Evolutionary conservation across 805 yeast genomes (phyloP).

Genomic region (Wickerhamomyces canadensis): DNA sequence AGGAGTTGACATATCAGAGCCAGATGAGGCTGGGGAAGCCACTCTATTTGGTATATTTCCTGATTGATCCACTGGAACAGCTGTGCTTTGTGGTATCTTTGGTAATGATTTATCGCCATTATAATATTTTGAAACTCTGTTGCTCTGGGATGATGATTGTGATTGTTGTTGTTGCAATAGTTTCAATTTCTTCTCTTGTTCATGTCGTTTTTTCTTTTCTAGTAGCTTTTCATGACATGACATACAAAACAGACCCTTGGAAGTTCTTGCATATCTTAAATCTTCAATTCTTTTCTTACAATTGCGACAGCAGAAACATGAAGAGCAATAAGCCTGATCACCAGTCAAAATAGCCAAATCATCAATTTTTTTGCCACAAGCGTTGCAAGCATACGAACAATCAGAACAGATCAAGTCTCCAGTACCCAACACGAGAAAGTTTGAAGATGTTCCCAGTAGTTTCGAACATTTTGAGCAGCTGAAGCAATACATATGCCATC

Average conservation of each 20-base stretch:
- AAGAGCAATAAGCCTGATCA: slow-evolving; percentile 89
- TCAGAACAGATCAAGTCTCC: slow-evolving; percentile 87
- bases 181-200: slow-evolving; percentile 26
- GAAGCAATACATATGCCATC: slow-evolving; percentile 96
- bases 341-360: slow-evolving; percentile 94
- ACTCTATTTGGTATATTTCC: slow-evolving; percentile 11
- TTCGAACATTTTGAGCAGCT: slow-evolving; percentile 79
- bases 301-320: slow-evolving; percentile 84
- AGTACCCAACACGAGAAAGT: slow-evolving; percentile 86
- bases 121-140: slow-evolving; percentile 7
- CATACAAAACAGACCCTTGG: slow-evolving; percentile 91
- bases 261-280: slow-evolving; percentile 84
- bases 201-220: slow-evolving; percentile 67
- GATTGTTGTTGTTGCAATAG: too few relatives aligned
- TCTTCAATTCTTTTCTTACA: slow-evolving; percentile 86
- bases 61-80: slow-evolving; percentile 4
- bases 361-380: slow-evolving; percentile 81
- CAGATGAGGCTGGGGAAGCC: slow-evolving; percentile 13
- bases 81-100: slow-evolving; percentile 13
- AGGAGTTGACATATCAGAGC: slow-evolving; percentile 15
- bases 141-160: too few relatives aligned
- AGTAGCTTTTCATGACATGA: slow-evolving; percentile 80
- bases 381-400: slow-evolving; percentile 87
- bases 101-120: slow-evolving; percentile 17
- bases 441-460: slow-evolving; percentile 78